A percentile compares a stretch with the other conserved stretches of the same genome.
phyloP scores from a whole-genome alignment of 1,284 basidiomycete genomes.

The Earliella scabrosa region DNA sequence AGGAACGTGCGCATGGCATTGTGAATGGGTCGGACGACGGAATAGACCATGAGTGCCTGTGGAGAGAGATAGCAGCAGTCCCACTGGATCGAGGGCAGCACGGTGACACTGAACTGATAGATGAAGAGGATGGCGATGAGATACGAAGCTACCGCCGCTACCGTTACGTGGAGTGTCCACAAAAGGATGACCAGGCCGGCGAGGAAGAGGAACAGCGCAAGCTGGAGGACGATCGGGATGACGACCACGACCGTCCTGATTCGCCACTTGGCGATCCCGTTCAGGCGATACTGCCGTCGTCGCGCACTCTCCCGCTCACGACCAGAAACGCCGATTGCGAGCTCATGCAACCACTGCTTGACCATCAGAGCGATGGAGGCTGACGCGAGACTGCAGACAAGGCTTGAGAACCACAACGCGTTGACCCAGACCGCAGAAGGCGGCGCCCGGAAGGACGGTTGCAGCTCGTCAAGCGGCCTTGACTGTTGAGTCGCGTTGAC shows the following conservation, averaged over 20 bases:
- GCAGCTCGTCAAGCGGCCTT: background rate
- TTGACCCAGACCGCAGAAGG: constrained; percentile 3
- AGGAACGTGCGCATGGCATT: background rate
- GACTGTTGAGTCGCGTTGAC: background rate
- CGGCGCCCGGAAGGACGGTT: background rate
- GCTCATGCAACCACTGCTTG: constrained; percentile 10
- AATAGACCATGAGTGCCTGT: background rate
- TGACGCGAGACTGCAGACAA: constrained; percentile 4
- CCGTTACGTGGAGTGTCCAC: constrained; percentile 10
- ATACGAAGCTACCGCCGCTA: constrained; percentile 2
- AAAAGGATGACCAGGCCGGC: too few relatives aligned
- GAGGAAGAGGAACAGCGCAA: constrained; percentile 18
- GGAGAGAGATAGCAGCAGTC: constrained; percentile 8
- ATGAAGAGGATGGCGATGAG: constrained; percentile 8
- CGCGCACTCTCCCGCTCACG: background rate
- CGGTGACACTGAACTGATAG: background rate
- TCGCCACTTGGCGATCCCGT: constrained; percentile 9
- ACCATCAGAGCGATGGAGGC: constrained; percentile 7
- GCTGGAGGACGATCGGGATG: constrained; percentile 15
- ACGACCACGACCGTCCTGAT: constrained; percentile 10
- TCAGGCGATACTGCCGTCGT: constrained; percentile 3
- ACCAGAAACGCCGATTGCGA: background rate
- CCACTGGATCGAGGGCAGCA: background rate
- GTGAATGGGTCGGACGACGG: background rate
- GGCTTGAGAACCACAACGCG: too few relatives aligned